Evolutionary conservation across 176 grass and related monocot genomes (phyloP), one percentile per base, ranked within the genome.

Genomic region (Leersia perrieri): DNA sequence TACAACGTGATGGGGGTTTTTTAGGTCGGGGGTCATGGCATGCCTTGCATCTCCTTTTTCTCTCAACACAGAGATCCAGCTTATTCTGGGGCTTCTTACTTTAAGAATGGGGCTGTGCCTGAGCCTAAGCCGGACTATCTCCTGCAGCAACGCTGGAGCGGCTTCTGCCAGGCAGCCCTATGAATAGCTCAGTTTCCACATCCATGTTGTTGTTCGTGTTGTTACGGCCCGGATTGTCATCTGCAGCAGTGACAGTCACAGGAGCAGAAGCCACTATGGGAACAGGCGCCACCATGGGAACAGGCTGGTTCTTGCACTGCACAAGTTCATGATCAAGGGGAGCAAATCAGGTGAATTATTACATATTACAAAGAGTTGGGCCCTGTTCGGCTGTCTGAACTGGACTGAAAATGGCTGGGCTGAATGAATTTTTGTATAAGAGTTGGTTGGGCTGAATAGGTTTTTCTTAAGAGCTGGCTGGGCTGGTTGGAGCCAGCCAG

Each of bases 171-270:
- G 88, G 83, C 23, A 88, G 70, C 32, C 92, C 92, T 49, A 94
- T 89, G 65, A 70, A 89, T 29, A 94, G 76, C 67, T 91, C 92
- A 31, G 92, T 94, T 49, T 91, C 92, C n/a, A 94, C 86, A 8
- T 94, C 92, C 66, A 29, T 68, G 9, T 11, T 28, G 7, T 84
- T 47, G 20, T 51, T 22, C 5, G 14, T 51, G 42, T 36, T 39
- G 0, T 57, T 26, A 35, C 26, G 31, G 60, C 45, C 32, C 25
- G 30, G 34, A 5, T 51, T 51, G 22, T 12, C 35, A 23, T 63
- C 84, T 61, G 66, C 51, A 30, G 29, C 26, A 39, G 23, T 3
- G 35, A 38, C 39, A 29, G 41, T 63, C 9, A 25, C n/a, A 7
- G 30, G 42, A 63, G 39, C 32, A 71, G 53, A 75, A 25, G 65